These are phyloP conservation scores for Penicillium manginii DNA, from an alignment of 495 filamentous ascomycete species.

Conservation along the genomic window DNA sequence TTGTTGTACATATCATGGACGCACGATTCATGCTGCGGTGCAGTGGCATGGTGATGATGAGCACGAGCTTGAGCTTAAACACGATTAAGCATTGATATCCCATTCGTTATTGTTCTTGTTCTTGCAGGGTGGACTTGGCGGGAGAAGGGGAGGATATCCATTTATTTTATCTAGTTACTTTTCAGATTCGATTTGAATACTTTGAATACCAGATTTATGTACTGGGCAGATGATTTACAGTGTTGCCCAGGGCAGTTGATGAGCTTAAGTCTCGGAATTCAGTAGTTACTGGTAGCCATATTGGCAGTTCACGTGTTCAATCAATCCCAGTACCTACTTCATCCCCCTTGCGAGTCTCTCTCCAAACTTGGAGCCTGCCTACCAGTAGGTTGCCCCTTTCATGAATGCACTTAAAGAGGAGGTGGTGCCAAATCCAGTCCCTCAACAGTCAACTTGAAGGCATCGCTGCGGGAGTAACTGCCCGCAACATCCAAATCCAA, in stretches of 20 bases:
- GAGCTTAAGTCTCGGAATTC: too few species aligned
- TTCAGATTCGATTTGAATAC: too few species aligned
- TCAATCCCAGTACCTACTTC: too few species aligned
- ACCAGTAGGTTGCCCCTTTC: background rate
- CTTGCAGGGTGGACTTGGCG: background rate
- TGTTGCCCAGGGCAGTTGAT: too few species aligned
- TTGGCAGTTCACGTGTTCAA: too few species aligned
- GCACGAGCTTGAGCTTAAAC: background rate
- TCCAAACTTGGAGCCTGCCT: background rate
- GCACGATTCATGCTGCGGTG: conserved; percentile 9
- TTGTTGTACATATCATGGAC: background rate
- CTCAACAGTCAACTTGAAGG: conserved; percentile 76
- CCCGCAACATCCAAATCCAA: conserved; percentile 75
- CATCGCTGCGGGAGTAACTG: conserved; percentile 78
- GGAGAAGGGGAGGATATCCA: too few species aligned
- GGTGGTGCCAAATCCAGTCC: conserved; percentile 77
- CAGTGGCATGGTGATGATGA: conserved; percentile 15
- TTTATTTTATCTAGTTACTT: too few species aligned
- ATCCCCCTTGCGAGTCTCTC: too few species aligned
- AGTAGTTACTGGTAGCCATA: too few species aligned
- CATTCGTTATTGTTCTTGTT: conserved; percentile 12
- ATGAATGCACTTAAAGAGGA: conserved; percentile 16
- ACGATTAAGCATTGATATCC: conserved; percentile 29
- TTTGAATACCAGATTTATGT: too few species aligned
- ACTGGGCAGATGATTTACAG: too few species aligned